Evolutionary conservation across 305 asterid species (phyloP), one percentile per base, ranked within the genome.

Genomic region (Rubia tinctorum): DNA sequence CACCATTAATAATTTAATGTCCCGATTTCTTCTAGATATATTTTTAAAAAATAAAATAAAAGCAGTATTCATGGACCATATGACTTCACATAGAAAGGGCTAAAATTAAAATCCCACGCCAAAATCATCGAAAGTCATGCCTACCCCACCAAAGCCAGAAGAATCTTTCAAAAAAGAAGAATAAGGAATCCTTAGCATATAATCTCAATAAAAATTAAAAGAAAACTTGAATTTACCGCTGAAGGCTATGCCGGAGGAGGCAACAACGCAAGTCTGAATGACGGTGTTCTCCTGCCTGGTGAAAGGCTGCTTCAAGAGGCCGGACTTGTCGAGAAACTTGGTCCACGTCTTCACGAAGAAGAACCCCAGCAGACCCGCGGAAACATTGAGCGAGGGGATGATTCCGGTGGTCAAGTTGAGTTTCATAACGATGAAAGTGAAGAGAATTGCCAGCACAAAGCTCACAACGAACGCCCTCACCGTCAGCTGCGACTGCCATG

Each of bases 231-330:
- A 76, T 61, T 63, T 67, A 93, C 99, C 99, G 84, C 97, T 90
- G 80, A 94, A 91, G 74, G 99, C 99, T 27, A 94, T 91, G 86
- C 99, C 99, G 78, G 99, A 90, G 75, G 87, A 7, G 18, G 99
- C 99, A 18, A 94, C 99, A n/a, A 94, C 99, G 66, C 97, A 91
- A 0, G 98, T 93, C 85, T 93, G 98, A 76, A 93, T 91, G 20
- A 93, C 98, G 4, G 97, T 91, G 69, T 91, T 91, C 76, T 94
- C 99, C 74, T 94, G 99, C 71, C 99, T 67, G 0, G 99, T 94
- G 69, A 94, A 91, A 0, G 97, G 99, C 80, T 91, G 99, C 69
- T 82, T 82, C 67, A 94, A 72, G n/a, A 88, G 18, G 18, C 97
- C 97, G 5, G 96, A 86, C 69, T 91, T 89, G 0, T 88, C 90